Evolutionary conservation across 305 asterid genomes (phyloP), one percentile per base, ranked within the genome.

Genomic region (Fraxinus paxiana): DNA sequence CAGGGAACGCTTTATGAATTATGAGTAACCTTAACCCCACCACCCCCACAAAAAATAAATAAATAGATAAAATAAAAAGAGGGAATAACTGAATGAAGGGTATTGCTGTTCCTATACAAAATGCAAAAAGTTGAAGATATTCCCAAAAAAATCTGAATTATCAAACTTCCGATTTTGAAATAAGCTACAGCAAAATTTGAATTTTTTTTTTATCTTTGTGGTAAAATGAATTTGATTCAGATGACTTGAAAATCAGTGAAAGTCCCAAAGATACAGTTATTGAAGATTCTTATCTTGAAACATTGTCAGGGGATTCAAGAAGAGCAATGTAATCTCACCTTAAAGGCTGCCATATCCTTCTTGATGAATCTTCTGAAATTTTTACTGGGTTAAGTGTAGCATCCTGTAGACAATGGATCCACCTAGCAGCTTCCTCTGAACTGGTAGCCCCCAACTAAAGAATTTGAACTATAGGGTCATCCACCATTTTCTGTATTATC

Each of bases 371-470:
- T 17, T 51, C 34, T 76, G 84, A 54, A 80, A 81, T 80, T 34
- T 81, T 88, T 77, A 77, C 87, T 2, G 95, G 96, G 30, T 88
- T 91, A 37, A 87, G 83, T 18, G 95, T 97, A 77, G 88, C 88
- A 30, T 86, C 88, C 79, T 91, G 92, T 83, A 95, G 84, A 84
- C 92, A 91, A 75, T 54, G 88, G 67, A 92, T 91, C 98, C 98
- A 95, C 75, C 79, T 79, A 38, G 94, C 94, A 18, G 98, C 98
- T 82, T 93, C 97, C 88, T 95, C 98, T 7, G 98, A 92, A 88
- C 97, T 93, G 43, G 85, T 89, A 33, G 97, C 92, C 71, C 97
- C 98, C 5, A 95, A 88, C 98, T 95, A 79, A 67, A 73, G 83
- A 83, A 82, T 71, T 69, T 72, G 72, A 88, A 61, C 73, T 61